These are phyloP conservation scores for Ustilago trichophora DNA, from an alignment of 1,284 basidiomycete species.

Conservation along the genomic window DNA sequence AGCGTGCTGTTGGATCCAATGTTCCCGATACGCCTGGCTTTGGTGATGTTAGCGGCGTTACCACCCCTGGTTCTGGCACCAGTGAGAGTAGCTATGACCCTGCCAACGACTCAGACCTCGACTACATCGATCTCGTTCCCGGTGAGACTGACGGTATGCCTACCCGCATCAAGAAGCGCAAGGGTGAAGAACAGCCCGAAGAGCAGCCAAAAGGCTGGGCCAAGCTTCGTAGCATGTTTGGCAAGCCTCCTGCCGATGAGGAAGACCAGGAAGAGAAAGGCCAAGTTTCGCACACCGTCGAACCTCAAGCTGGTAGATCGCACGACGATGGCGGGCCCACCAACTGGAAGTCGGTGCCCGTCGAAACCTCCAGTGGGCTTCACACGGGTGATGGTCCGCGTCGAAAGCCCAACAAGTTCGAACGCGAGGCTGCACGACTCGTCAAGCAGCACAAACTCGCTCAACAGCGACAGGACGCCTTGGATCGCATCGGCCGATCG, in stretches of 20 bases:
- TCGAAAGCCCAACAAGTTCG: slow-evolving; percentile 54
- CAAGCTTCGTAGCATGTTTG: slow-evolving; percentile 55
- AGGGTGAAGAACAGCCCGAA: slow-evolving; percentile 11
- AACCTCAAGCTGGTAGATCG: slow-evolving; percentile 7
- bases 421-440: slow-evolving; percentile 59
- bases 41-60: slow-evolving; percentile 37
- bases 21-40: slow-evolving; percentile 14
- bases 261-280: slow-evolving; percentile 45
- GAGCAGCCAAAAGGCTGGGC: slow-evolving; percentile 56
- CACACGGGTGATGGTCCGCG: slow-evolving; percentile 53
- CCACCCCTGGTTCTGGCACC: slow-evolving; percentile 51
- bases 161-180: slow-evolving; percentile 32
- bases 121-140: slow-evolving; percentile 61
- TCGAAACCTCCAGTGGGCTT: slow-evolving; percentile 61
- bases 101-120: slow-evolving; percentile 58
- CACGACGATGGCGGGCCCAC: slow-evolving; percentile 58
- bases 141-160: slow-evolving; percentile 66
- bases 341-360: slow-evolving; percentile 63
- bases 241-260: slow-evolving; percentile 32
- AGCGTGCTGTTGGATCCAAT: neutral
- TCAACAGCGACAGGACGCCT: slow-evolving; percentile 38
- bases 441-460: slow-evolving; percentile 57
- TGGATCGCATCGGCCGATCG: slow-evolving; percentile 47
- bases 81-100: slow-evolving; percentile 62
- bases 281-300: slow-evolving; percentile 11